phyloP scores from a whole-genome alignment of 2,329 filamentous ascomycete genomes.

The Pyrenochaeta sp. region DNA sequence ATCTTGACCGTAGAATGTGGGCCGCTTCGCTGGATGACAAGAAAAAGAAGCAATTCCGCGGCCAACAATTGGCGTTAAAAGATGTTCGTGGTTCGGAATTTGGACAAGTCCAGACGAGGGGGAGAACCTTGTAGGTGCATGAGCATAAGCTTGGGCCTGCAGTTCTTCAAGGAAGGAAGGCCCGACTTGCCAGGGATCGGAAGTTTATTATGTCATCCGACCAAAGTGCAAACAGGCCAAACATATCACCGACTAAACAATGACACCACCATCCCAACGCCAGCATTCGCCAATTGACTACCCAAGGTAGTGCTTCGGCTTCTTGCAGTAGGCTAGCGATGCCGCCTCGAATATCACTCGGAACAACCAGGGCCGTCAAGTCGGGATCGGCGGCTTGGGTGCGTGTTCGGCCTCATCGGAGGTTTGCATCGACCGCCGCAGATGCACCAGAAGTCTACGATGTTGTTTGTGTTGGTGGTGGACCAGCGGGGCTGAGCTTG shows the following conservation, averaged over 20 bases:
- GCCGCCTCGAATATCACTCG: conserved; percentile 40
- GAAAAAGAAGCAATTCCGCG: no score
- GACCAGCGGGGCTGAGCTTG: conserved; percentile 83
- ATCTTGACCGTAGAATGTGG: not conserved
- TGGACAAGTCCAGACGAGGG: conserved; percentile 3
- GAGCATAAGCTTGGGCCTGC: not conserved
- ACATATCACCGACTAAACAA: conserved; percentile 22
- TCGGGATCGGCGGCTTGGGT: conserved; percentile 20
- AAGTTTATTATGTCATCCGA: conserved; percentile 15
- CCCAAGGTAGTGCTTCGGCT: conserved; percentile 28
- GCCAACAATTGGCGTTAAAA: not conserved
- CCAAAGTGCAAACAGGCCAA: conserved; percentile 30
- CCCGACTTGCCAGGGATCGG: not conserved
- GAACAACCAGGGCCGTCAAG: conserved; percentile 24
- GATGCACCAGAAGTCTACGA: conserved; percentile 79
- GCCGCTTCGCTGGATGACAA: not conserved
- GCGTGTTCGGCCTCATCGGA: conserved; percentile 27
- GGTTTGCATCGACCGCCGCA: conserved; percentile 45
- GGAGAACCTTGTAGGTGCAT: conserved; percentile 1
- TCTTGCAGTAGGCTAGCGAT: conserved; percentile 34
- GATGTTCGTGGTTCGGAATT: not conserved
- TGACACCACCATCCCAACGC: conserved; percentile 35
- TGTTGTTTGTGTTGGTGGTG: conserved; percentile 90
- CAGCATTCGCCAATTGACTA: conserved; percentile 13
- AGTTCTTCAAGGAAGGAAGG: not conserved